A percentile compares a stretch with the other conserved stretches of the same genome.
These are phyloP conservation scores for Paxillus involutus DNA, from an alignment of 768 basidiomycete genomes.

Conservation along the genomic window DNA sequence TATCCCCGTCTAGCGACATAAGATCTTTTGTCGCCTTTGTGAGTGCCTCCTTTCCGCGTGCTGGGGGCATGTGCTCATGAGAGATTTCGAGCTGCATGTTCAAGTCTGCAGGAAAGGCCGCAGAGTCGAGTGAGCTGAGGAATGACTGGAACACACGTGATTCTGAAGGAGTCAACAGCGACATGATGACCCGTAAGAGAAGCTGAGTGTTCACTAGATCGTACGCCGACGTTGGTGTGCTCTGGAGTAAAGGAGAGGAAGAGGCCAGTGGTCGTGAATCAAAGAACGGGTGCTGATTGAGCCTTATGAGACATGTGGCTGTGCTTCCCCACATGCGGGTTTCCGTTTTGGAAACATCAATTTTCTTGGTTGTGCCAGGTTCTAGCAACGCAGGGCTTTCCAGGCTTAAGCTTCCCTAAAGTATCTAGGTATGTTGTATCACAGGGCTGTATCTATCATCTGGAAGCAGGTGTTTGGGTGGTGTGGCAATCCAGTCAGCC, in stretches of 20 bases:
- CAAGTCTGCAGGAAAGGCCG: slow-evolving; percentile 48
- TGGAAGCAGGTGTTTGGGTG: no score
- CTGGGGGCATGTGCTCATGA: slow-evolving; percentile 48
- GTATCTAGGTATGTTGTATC: no score
- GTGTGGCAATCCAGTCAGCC: no score
- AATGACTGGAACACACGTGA: slow-evolving; percentile 69
- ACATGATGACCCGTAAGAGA: slow-evolving; percentile 36
- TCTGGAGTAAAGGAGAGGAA: background rate
- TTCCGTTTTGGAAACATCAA: slow-evolving; percentile 19
- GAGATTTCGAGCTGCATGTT: slow-evolving; percentile 34
- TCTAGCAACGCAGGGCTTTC: no score
- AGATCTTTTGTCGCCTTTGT: slow-evolving; percentile 82
- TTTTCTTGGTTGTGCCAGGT: background rate
- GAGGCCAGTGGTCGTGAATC: slow-evolving; percentile 13
- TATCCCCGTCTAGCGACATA: slow-evolving; percentile 62
- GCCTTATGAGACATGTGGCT: slow-evolving; percentile 27
- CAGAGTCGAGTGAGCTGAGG: slow-evolving; percentile 53
- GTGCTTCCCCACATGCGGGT: slow-evolving; percentile 24
- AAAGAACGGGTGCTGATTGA: slow-evolving; percentile 5
- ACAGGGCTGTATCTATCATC: no score
- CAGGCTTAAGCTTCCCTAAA: no score
- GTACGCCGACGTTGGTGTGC: background rate
- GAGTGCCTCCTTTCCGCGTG: slow-evolving; percentile 62
- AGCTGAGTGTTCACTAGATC: background rate
- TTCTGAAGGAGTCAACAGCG: slow-evolving; percentile 67